These are phyloP conservation scores for Pelargonium nanum DNA, from an alignment of 345 rosid species.

Conservation along the genomic window DNA sequence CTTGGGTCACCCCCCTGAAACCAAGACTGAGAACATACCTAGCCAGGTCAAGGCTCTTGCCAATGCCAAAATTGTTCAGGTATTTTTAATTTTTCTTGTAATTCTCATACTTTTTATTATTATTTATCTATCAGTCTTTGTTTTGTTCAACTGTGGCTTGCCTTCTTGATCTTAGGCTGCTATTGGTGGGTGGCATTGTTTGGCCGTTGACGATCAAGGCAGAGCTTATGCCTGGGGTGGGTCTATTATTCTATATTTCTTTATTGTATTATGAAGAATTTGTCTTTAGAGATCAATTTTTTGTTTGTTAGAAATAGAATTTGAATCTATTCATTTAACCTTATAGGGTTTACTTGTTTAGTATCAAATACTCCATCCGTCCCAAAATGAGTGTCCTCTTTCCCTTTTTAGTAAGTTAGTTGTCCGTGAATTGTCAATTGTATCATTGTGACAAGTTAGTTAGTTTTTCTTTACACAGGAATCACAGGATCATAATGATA, in stretches of 20 bases:
- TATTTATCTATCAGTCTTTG: not conserved
- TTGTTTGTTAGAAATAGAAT: not conserved
- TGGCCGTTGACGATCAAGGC: conserved; percentile 99
- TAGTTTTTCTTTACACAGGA: too few relatives aligned
- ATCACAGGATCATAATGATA: too few relatives aligned
- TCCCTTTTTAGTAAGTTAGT: too few relatives aligned
- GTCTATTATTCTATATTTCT: conserved; percentile 3
- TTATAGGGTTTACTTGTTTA: not conserved
- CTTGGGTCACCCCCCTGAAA: conserved; percentile 82
- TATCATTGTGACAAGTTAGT: not conserved
- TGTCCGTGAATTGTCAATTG: too few relatives aligned
- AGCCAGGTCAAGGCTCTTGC: conserved; percentile 71
- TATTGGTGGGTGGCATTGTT: conserved; percentile 99
- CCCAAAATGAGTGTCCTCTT: not conserved
- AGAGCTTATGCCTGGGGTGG: conserved; percentile 96
- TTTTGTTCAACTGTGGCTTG: conserved; percentile 9
- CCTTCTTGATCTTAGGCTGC: conserved; percentile 55
- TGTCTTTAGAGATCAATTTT: too few relatives aligned
- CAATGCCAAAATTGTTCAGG: conserved; percentile 79
- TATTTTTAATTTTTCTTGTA: conserved; percentile 6
- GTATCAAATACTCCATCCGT: not conserved
- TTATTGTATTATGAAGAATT: not conserved
- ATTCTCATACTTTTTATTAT: not conserved
- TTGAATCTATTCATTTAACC: not conserved
- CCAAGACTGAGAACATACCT: conserved; percentile 80